Evolutionary conservation across 208 protist genomes (phyloP).

Genomic region (Trypanosoma melophagium): DNA sequence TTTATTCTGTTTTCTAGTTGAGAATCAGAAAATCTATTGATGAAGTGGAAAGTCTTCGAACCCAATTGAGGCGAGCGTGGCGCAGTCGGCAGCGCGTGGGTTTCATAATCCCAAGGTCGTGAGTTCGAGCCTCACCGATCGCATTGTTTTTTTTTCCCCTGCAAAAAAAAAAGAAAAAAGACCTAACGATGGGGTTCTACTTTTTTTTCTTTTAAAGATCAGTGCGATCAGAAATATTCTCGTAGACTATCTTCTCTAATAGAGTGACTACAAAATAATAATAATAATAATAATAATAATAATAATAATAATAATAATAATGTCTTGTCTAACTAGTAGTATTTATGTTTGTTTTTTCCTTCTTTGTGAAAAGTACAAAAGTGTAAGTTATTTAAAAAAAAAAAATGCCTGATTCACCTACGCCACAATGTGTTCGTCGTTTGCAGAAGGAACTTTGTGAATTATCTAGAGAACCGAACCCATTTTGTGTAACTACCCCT

Average conservation of each 20-base stretch:
- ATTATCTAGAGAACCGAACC: constrained; percentile 32
- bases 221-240: too few relatives aligned
- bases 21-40: too few relatives aligned
- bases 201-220: too few relatives aligned
- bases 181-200: too few relatives aligned
- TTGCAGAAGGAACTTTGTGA: constrained; percentile 62
- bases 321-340: background rate
- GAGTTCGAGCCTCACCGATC: constrained; percentile 88
- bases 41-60: too few relatives aligned
- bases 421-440: constrained; percentile 34
- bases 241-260: too few relatives aligned
- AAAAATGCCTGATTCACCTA: constrained; percentile 22
- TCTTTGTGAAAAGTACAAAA: background rate
- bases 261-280: too few relatives aligned
- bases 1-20: too few relatives aligned
- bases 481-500: constrained; percentile 42
- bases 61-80: constrained; percentile 81
- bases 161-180: too few relatives aligned
- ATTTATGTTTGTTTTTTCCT: background rate
- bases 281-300: too few relatives aligned
- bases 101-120: constrained; percentile 96
- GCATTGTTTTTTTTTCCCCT: constrained; percentile 39
- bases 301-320: background rate
- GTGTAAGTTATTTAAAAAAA: constrained; percentile 1
- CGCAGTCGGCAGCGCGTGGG: constrained; percentile 94